These are phyloP conservation scores for Phyllosticta citribraziliensis DNA, from an alignment of 2,329 filamentous ascomycete genomes.

Conservation along the genomic window DNA sequence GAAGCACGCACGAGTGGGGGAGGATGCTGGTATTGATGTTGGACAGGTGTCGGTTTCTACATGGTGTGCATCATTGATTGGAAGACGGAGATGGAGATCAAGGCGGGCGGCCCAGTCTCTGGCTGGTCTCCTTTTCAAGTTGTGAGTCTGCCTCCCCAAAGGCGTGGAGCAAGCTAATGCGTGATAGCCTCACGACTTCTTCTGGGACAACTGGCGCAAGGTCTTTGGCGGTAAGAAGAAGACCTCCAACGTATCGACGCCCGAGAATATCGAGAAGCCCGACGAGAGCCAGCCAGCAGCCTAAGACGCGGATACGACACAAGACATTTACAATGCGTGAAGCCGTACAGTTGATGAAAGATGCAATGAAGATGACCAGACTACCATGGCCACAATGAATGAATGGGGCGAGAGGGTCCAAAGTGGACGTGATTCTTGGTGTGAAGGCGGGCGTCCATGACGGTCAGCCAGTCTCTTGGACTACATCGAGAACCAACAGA, in stretches of 20 bases:
- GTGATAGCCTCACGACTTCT: background rate
- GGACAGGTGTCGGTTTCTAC: slow-evolving; percentile 13
- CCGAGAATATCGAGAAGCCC: background rate
- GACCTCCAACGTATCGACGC: background rate
- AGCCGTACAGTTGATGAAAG: background rate
- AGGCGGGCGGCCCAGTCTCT: background rate
- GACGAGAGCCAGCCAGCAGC: background rate
- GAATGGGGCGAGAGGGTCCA: background rate
- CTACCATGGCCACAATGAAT: background rate
- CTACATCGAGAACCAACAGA: too few relatives aligned
- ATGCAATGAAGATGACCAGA: too few relatives aligned
- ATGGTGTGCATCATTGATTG: background rate
- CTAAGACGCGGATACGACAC: background rate
- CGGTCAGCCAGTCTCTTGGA: too few relatives aligned
- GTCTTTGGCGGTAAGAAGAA: background rate
- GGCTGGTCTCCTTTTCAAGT: background rate
- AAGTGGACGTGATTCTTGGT: background rate
- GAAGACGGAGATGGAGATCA: background rate
- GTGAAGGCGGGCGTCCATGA: too few relatives aligned
- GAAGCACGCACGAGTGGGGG: background rate
- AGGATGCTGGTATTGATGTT: slow-evolving; percentile 15
- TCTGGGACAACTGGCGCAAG: background rate
- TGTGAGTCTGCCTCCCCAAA: background rate
- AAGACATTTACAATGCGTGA: background rate
- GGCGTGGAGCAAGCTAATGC: background rate